phyloP scores from a whole-genome alignment of 257 asterid species.

The Catharanthus roseus region DNA sequence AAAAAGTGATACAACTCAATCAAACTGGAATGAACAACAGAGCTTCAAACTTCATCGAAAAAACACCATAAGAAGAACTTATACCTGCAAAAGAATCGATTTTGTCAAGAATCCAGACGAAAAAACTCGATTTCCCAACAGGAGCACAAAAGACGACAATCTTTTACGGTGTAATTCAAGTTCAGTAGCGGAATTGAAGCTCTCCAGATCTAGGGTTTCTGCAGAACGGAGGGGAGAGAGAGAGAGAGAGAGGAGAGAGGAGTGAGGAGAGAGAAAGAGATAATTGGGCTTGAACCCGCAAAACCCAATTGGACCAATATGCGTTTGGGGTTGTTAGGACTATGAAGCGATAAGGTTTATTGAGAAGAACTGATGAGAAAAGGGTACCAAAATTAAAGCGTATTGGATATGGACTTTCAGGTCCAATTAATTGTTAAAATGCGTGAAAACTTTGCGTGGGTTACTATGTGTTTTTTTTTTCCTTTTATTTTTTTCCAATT shows the following conservation, averaged over 20 bases:
- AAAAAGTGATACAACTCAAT: not conserved
- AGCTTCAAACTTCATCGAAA: not conserved
- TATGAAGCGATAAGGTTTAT: constrained; percentile 40
- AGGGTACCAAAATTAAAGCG: constrained; percentile 30
- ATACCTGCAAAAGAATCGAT: constrained; percentile 17
- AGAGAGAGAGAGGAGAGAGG: constrained; percentile 13
- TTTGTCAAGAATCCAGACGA: constrained; percentile 19
- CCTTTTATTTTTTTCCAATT: too few species aligned
- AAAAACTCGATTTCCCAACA: not conserved
- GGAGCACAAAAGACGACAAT: not conserved
- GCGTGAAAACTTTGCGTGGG: constrained; percentile 28
- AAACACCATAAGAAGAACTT: not conserved
- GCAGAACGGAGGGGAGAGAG: constrained; percentile 23
- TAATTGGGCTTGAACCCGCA: constrained; percentile 69
- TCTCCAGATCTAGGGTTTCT: constrained; percentile 61
- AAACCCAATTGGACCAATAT: constrained; percentile 49
- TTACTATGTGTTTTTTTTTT: constrained; percentile 24
- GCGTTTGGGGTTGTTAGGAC: constrained; percentile 30
- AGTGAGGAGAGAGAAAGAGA: constrained; percentile 43
- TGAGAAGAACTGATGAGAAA: too few species aligned
- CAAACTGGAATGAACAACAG: not conserved
- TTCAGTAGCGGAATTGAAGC: constrained; percentile 31
- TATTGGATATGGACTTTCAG: constrained; percentile 84
- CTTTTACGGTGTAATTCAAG: constrained; percentile 18
- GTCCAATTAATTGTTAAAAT: constrained; percentile 46